A percentile compares a stretch with the other conserved stretches of the same genome.
phyloP scores from a whole-genome alignment of 2,329 filamentous ascomycete species.

The Colletotrichum somersetense region DNA sequence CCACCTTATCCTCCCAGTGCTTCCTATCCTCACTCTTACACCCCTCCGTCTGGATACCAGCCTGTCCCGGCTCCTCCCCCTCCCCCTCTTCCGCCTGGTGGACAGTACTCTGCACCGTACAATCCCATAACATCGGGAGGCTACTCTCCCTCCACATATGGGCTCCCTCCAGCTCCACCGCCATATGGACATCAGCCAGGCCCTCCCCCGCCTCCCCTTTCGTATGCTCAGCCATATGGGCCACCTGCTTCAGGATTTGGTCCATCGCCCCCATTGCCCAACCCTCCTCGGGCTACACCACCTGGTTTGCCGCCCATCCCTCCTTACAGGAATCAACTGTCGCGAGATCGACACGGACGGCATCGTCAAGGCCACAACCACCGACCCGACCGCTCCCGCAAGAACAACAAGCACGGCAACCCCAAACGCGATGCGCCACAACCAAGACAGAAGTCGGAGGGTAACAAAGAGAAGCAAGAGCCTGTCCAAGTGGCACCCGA shows the following conservation, averaged over 20 bases:
- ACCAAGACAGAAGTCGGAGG: constrained; percentile 10
- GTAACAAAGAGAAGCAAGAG: constrained; percentile 15
- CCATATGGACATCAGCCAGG: constrained; percentile 11
- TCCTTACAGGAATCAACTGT: constrained; percentile 47
- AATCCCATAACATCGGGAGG: constrained; percentile 4
- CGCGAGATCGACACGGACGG: constrained; percentile 50
- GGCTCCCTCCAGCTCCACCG: constrained; percentile 8
- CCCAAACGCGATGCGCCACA: constrained; percentile 37
- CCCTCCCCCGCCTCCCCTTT: constrained; percentile 13
- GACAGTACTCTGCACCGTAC: constrained; percentile 22
- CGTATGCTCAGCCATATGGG: constrained; percentile 19
- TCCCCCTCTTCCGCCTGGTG: constrained; percentile 25
- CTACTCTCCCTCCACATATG: constrained; percentile 4
- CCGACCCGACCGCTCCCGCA: constrained; percentile 44
- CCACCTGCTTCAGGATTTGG: constrained; percentile 19
- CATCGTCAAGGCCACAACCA: constrained; percentile 48
- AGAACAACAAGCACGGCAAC: constrained; percentile 46
- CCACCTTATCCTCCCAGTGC: constrained; percentile 16
- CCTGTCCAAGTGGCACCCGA: constrained; percentile 3
- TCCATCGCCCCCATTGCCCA: constrained; percentile 16
- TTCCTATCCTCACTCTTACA: constrained; percentile 30
- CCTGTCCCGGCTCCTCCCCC: constrained; percentile 21
- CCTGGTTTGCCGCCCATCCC: constrained; percentile 25
- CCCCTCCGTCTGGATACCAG: constrained; percentile 27
- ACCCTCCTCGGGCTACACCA: constrained; percentile 13